Evolutionary conservation across 1,139 yeast genomes (phyloP), one percentile per base, ranked within the genome.

Genomic region (Saccharomyces hybrid): DNA sequence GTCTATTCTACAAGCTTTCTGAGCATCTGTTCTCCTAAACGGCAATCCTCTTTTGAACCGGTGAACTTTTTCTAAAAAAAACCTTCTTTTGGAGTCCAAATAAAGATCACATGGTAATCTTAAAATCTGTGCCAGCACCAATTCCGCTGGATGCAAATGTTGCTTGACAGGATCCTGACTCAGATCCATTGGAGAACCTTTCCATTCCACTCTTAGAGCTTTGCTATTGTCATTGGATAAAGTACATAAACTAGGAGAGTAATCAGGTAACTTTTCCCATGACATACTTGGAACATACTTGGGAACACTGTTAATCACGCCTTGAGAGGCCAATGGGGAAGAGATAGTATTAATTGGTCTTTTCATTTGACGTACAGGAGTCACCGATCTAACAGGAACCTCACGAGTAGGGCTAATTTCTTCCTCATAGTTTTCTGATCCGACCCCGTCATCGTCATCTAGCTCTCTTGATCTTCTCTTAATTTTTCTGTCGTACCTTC

Each of bases 1-100:
- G 73, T 93, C 99, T 60, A 93, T 91, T 62, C 96, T 82, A 70
- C 98, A 93, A 9, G 97, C 96, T 77, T 93, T 91, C 73, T 93
- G 99, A 11, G 97, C 95, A 71, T 93, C 99, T 0, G 99, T 93
- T 74, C 98, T 83, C 75, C 98, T 84, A 73, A 93, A 93, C 48
- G 93, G 95, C 70, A 86, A 78, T 32, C 87, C 88, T 57, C 78
- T 78, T 66, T 81, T 83, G 67, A 86, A 73, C 57, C 97, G 80
- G 57, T 82, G 81, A 38, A 90, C 95, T 73, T 91, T 91, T 69
- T 91, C 98, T 59, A 82, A 81, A 71, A 93, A 93, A 34, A 93
- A 76, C 63, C 99, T 80, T 71, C 95, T 82, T 76, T 93, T 93
- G 4, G 96, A 88, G 71, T 93, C 99, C 67, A 91, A 76, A 68